phyloP scores from a whole-genome alignment of 1,284 basidiomycete genomes.

The Stygiomarasmius scandens region DNA sequence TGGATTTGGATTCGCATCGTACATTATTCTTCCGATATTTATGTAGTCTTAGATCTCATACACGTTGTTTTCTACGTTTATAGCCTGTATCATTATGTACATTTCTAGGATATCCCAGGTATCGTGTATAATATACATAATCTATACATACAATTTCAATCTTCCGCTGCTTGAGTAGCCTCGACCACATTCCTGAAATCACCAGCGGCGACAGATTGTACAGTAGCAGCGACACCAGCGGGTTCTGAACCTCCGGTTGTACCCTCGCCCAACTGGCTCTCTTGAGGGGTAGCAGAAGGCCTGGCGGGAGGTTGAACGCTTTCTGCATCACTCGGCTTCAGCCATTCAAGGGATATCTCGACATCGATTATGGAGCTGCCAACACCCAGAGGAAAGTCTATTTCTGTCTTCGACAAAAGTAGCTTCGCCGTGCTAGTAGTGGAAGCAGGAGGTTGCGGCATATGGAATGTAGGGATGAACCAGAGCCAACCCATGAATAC shows the following conservation, averaged over 20 bases:
- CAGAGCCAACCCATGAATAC: conserved; percentile 82
- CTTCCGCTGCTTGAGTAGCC: conserved; percentile 31
- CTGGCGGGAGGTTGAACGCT: conserved; percentile 30
- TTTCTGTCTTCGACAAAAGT: conserved; percentile 55
- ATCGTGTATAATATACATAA: too few relatives aligned
- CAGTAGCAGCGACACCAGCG: conserved; percentile 26
- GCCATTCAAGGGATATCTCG: conserved; percentile 55
- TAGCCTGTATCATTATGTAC: not conserved
- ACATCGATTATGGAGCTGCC: conserved; percentile 70
- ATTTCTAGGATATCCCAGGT: not conserved
- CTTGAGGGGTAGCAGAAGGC: conserved; percentile 25
- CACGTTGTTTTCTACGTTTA: too few relatives aligned
- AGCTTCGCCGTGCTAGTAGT: conserved; percentile 28
- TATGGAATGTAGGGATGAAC: conserved; percentile 83
- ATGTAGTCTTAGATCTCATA: too few relatives aligned
- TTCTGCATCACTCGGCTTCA: conserved; percentile 17
- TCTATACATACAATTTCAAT: too few relatives aligned
- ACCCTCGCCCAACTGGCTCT: conserved; percentile 4
- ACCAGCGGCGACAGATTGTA: conserved; percentile 29
- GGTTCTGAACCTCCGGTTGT: too few relatives aligned
- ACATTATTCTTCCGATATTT: too few relatives aligned
- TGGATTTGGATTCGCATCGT: too few relatives aligned
- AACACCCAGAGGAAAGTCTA: conserved; percentile 78
- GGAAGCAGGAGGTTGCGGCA: conserved; percentile 49
- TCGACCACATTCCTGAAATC: conserved; percentile 30